phyloP scores from a whole-genome alignment of 805 yeast species.

The Debaryomyces tyrocola region DNA sequence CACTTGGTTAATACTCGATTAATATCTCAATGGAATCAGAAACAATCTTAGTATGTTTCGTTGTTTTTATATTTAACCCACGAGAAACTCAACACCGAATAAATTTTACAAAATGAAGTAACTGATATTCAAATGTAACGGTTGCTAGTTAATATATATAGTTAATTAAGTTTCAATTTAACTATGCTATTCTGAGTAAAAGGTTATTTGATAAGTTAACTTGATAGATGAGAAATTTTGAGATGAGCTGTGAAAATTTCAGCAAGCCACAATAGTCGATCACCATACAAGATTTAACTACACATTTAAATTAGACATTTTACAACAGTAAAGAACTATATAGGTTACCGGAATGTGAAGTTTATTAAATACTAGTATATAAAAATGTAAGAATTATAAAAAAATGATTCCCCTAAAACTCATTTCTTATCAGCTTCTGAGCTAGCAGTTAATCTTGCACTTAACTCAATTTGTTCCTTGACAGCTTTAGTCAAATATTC shows the following conservation, averaged over 20 bases:
- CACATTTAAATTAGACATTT: too few species aligned
- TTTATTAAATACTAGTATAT: background rate
- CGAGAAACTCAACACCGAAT: background rate
- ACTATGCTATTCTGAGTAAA: too few species aligned
- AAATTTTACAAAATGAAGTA: too few species aligned
- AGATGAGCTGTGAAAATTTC: background rate
- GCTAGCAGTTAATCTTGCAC: slow-evolving; percentile 66
- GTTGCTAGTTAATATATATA: too few species aligned
- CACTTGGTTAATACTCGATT: background rate
- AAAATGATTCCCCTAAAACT: background rate
- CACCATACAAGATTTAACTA: background rate
- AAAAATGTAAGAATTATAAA: background rate
- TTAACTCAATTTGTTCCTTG: slow-evolving; percentile 79
- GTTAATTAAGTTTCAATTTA: too few species aligned
- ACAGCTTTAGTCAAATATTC: slow-evolving; percentile 81
- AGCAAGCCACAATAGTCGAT: background rate
- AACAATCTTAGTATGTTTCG: background rate
- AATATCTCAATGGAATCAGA: background rate
- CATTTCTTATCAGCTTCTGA: slow-evolving; percentile 22
- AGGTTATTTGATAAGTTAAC: too few species aligned
- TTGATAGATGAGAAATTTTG: background rate
- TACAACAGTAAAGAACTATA: background rate
- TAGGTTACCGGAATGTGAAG: background rate
- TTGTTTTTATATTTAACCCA: background rate
- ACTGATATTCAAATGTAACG: too few species aligned